Evolutionary conservation across 1,284 basidiomycete species (phyloP).

Genomic region (Sphaerobolus stellatus): DNA sequence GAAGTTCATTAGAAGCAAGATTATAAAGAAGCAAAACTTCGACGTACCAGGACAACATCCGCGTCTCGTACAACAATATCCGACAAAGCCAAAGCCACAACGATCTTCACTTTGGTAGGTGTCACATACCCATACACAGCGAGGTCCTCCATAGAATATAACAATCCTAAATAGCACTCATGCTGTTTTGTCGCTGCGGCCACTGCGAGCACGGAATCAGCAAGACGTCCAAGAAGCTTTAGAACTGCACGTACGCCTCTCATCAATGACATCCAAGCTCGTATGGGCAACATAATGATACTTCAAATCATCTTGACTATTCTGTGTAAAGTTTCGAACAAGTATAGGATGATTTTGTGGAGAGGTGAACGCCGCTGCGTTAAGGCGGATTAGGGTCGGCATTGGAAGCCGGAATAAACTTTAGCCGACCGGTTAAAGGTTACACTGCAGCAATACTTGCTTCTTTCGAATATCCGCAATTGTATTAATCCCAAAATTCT

Average conservation of each 20-base stretch:
- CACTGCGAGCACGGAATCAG: constrained; percentile 35
- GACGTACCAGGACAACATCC: constrained; percentile 64
- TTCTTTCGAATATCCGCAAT: too few species aligned
- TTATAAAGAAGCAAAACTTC: background rate
- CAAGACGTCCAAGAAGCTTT: background rate
- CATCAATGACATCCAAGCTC: constrained; percentile 76
- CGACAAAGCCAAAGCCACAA: constrained; percentile 71
- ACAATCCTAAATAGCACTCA: constrained; percentile 74
- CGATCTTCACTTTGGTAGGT: constrained; percentile 76
- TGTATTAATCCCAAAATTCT: too few species aligned
- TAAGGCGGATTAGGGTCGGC: constrained; percentile 46
- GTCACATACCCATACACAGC: constrained; percentile 84
- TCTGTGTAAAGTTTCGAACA: constrained; percentile 60
- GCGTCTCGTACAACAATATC: constrained; percentile 74
- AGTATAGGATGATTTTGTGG: constrained; percentile 79
- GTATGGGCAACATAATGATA: constrained; percentile 84
- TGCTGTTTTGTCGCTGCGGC: constrained; percentile 46
- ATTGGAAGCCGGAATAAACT: too few species aligned
- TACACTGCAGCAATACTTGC: too few species aligned
- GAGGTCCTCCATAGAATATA: constrained; percentile 80
- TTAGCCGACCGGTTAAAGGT: too few species aligned
- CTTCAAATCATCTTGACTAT: constrained; percentile 66
- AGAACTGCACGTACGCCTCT: constrained; percentile 41
- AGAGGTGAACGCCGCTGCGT: constrained; percentile 78
- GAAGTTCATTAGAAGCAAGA: constrained; percentile 5